Evolutionary conservation across 768 basidiomycete species (phyloP), one percentile per base, ranked within the genome.

Genomic region (Boletus rubroflammeus): DNA sequence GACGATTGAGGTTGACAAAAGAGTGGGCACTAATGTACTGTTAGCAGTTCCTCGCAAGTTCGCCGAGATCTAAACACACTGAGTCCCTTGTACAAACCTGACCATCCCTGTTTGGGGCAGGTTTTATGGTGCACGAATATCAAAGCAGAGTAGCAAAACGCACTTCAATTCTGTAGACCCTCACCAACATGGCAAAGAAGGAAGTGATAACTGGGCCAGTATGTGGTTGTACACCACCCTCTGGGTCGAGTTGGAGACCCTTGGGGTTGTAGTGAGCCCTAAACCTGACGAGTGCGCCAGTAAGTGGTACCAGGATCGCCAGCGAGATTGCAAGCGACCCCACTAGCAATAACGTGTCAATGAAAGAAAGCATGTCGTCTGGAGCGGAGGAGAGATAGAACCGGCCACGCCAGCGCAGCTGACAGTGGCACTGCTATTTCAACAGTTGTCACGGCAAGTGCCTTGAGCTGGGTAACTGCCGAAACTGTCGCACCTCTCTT

Each of bases 261-360:
- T 87, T 88, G 3, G 91, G 91, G 64, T 88, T 90, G 74, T 88
- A 93, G 66, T 93, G 90, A 29, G 88, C 88, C 70, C 91, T 78
- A 67, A 88, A 84, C 44, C 90, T 79, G 8, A 92, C 84, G 10
- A 91, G 75, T 13, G 85, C 76, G 5, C 89, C 90, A 8, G 81
- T 78, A 13, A 90, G 71, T 11, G 84, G 81, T 5, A 89, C 80
- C 17, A 82, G 72, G 26, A 87, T 66, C 34, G 73, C 76, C n/a
- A 89, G 68, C 34, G 81, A 82, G 34, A 85, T 41, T 23, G 72
- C 71, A 26, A 83, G 62, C 21, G 83, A 80, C 10, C 76, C 64
- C 6, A 74, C 57, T 21, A 46, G 29, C 1, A 32, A 14, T 11
- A 81, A 50, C 7, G 78, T 53, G 4, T 79, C 76, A 11, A 65